A percentile compares a stretch with the other conserved stretches of the same genome.
phyloP scores from a whole-genome alignment of 2,329 filamentous ascomycete species.

The Cladosporium oxysporum region DNA sequence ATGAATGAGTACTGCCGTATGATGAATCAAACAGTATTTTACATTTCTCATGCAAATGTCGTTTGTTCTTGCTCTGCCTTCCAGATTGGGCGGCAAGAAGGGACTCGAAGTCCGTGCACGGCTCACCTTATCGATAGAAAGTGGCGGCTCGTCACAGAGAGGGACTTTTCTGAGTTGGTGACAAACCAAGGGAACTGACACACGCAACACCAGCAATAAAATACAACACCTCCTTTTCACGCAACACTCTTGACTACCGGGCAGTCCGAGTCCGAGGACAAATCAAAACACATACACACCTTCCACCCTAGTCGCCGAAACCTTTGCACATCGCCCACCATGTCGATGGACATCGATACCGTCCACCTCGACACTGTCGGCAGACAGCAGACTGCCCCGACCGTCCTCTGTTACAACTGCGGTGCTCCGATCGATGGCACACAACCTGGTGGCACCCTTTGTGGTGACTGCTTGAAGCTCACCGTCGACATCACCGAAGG shows the following conservation, averaged over 20 bases:
- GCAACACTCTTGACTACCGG: not conserved
- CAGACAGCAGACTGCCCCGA: conserved; percentile 41
- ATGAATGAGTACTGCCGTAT: too few relatives aligned
- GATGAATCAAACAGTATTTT: too few relatives aligned
- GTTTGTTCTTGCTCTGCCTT: too few relatives aligned
- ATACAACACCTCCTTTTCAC: not conserved
- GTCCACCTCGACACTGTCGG: conserved; percentile 30
- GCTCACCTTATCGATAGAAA: conserved; percentile 20
- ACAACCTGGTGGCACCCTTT: conserved; percentile 79
- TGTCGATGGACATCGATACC: conserved; percentile 43
- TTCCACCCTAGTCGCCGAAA: not conserved
- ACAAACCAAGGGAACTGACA: conserved; percentile 3
- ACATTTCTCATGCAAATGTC: too few relatives aligned
- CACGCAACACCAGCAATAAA: conserved; percentile 4
- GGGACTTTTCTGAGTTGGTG: conserved; percentile 18
- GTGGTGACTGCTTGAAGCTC: conserved; percentile 93
- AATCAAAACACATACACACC: not conserved
- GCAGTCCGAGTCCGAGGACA: not conserved
- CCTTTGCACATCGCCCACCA: conserved; percentile 24
- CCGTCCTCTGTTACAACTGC: conserved; percentile 98
- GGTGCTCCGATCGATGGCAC: conserved; percentile 95
- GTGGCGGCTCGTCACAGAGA: conserved; percentile 19
- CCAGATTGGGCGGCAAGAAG: not conserved
- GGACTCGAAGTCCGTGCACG: not conserved
- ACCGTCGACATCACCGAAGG: conserved; percentile 90